Conservation (phyloP, 1,284 basidiomycete species). For the Dichomitus squalens region DNA sequence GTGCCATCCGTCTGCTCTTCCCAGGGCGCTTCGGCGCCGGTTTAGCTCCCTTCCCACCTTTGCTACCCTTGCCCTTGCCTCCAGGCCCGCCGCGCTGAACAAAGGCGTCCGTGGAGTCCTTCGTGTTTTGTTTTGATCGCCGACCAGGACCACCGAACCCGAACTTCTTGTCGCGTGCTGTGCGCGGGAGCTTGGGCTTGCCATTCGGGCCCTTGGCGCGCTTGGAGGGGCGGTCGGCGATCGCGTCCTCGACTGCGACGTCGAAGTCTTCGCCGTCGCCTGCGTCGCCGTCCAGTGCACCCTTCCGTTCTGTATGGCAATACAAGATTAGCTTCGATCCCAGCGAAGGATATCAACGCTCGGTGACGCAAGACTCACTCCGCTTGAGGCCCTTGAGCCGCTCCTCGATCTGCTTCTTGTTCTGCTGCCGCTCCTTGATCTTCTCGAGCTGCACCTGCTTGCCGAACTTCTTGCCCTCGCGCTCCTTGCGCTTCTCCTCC, state of each 20-base stretch:
- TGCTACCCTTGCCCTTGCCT: slow-evolving; percentile 34
- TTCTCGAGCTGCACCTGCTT: slow-evolving; percentile 95
- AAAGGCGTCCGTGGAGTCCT: slow-evolving; percentile 77
- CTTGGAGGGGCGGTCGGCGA: slow-evolving; percentile 73
- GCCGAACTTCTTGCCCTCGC: slow-evolving; percentile 97
- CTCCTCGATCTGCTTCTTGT: slow-evolving; percentile 86
- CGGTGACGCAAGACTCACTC: slow-evolving; percentile 55
- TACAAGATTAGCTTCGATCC: not conserved
- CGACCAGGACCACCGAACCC: slow-evolving; percentile 73
- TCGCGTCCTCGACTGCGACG: slow-evolving; percentile 83
- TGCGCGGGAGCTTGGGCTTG: slow-evolving; percentile 55
- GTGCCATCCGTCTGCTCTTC: slow-evolving; percentile 58
- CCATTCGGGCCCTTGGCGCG: slow-evolving; percentile 46
- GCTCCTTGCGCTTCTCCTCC: slow-evolving; percentile 90
- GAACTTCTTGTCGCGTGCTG: slow-evolving; percentile 77
- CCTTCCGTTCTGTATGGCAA: slow-evolving; percentile 69
- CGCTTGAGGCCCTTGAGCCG: slow-evolving; percentile 84
- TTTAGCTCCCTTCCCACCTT: slow-evolving; percentile 35
- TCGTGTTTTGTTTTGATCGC: slow-evolving; percentile 81
- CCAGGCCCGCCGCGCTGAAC: slow-evolving; percentile 39
- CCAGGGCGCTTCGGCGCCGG: slow-evolving; percentile 54
- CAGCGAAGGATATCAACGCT: not conserved
- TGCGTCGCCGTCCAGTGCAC: slow-evolving; percentile 74
- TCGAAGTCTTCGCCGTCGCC: slow-evolving; percentile 80
- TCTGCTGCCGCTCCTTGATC: slow-evolving; percentile 72